phyloP scores from a whole-genome alignment of 352 stramenopile genomes.

The Elongisporangium prolatum region DNA sequence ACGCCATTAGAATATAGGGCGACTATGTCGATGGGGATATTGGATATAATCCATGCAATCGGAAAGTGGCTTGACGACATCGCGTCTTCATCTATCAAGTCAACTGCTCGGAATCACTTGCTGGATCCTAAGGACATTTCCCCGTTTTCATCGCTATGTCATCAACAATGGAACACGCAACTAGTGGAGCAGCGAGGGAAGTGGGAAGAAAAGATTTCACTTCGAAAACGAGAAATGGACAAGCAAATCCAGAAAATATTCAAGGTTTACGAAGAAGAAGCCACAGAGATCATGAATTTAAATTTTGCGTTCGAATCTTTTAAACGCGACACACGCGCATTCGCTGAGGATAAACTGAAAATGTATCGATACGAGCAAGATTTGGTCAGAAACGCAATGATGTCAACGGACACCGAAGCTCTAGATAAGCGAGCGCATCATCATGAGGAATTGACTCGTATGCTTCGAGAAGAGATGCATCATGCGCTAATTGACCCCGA shows the following conservation, averaged over 20 bases:
- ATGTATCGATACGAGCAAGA: constrained; percentile 7
- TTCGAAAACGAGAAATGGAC: constrained; percentile 18
- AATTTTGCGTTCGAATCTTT: constrained; percentile 5
- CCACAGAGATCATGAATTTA: constrained; percentile 14
- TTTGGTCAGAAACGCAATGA: background rate
- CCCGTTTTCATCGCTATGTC: constrained; percentile 9
- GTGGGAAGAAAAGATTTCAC: constrained; percentile 17
- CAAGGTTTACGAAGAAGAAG: constrained; percentile 30
- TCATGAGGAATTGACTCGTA: background rate
- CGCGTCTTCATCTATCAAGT: constrained; percentile 11
- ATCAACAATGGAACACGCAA: background rate
- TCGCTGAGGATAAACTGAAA: background rate
- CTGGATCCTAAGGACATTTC: constrained; percentile 18
- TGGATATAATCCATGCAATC: constrained; percentile 2
- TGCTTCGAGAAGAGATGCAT: constrained; percentile 9
- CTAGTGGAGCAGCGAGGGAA: background rate
- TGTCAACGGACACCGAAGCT: background rate
- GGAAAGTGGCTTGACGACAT: constrained; percentile 22
- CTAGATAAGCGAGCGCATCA: background rate
- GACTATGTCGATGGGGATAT: background rate
- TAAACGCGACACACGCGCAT: constrained; percentile 5
- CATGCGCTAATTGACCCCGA: constrained; percentile 8
- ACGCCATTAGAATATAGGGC: background rate
- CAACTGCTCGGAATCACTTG: constrained; percentile 17
- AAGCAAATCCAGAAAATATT: constrained; percentile 21